Conservation (phyloP, 495 filamentous ascomycete genomes). For the Penicillium canariense region DNA sequence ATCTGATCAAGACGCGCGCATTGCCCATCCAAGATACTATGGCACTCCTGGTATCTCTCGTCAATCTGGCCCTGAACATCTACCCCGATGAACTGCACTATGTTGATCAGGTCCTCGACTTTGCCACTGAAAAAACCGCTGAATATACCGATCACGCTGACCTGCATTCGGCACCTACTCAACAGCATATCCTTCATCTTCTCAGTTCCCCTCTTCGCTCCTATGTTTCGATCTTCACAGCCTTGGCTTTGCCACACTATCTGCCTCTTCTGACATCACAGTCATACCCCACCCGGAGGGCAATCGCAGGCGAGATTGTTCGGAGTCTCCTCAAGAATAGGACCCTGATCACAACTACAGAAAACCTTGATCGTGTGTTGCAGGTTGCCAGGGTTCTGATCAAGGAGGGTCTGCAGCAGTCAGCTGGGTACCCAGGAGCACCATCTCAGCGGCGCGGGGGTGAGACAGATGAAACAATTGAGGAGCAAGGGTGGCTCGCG, state of each 20-base stretch:
- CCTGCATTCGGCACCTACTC: constrained; percentile 80
- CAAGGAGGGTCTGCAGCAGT: constrained; percentile 84
- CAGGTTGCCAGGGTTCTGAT: constrained; percentile 87
- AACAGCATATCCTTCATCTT: constrained; percentile 84
- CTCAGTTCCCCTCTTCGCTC: constrained; percentile 84
- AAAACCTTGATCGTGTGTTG: constrained; percentile 84
- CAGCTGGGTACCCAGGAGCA: constrained; percentile 76
- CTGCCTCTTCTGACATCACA: constrained; percentile 86
- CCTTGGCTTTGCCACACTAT: constrained; percentile 85
- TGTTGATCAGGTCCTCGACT: constrained; percentile 89
- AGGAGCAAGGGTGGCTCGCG: constrained; percentile 96
- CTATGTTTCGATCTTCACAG: constrained; percentile 91
- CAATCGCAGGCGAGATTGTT: constrained; percentile 85
- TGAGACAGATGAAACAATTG: constrained; percentile 93
- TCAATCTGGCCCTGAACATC: constrained; percentile 91
- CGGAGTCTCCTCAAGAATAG: constrained; percentile 75
- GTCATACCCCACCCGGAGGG: constrained; percentile 86
- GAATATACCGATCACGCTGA: constrained; percentile 93
- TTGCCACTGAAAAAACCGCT: constrained; percentile 81
- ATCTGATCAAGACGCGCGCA: constrained; percentile 84
- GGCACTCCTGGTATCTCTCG: constrained; percentile 84
- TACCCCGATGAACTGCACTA: constrained; percentile 92
- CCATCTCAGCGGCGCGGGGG: constrained; percentile 60
- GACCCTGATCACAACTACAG: constrained; percentile 68
- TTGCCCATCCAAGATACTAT: constrained; percentile 94